Evolutionary conservation across 2,329 filamentous ascomycete species (phyloP).

Genomic region (Truncatella angustata): DNA sequence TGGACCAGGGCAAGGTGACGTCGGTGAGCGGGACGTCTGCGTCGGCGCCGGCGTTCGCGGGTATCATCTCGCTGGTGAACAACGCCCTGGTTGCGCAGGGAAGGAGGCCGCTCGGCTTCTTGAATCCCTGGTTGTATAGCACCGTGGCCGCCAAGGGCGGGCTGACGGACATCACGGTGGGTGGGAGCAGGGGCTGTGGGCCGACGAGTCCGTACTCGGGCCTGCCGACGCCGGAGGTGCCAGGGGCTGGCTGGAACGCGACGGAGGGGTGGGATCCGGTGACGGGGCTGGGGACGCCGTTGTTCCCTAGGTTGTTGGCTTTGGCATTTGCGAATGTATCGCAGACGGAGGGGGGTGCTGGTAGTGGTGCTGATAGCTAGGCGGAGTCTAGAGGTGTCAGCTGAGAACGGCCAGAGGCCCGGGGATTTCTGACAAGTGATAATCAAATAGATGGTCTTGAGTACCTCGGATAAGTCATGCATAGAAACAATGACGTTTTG

Average conservation of each 20-base stretch:
- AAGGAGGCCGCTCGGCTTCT: conserved; percentile 52
- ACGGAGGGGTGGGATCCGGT: conserved; percentile 45
- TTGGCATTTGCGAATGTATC: background rate
- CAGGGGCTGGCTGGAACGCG: conserved; percentile 38
- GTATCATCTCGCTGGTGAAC: conserved; percentile 64
- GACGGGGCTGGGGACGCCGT: conserved; percentile 43
- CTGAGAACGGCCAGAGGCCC: background rate
- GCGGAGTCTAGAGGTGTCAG: background rate
- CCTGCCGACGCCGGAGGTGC: conserved; percentile 24
- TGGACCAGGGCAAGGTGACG: conserved; percentile 26
- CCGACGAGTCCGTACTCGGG: conserved; percentile 24
- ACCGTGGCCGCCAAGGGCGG: conserved; percentile 22
- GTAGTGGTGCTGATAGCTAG: too few relatives aligned
- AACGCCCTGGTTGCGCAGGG: conserved; percentile 57
- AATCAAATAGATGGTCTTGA: background rate
- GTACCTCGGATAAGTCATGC: too few relatives aligned
- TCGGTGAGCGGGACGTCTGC: conserved; percentile 45
- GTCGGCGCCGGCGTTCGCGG: conserved; percentile 60
- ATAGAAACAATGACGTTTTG: too few relatives aligned
- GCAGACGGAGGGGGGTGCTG: background rate
- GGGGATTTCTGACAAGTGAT: background rate
- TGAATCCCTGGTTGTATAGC: conserved; percentile 61
- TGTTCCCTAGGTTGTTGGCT: conserved; percentile 34
- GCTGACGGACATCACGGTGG: conserved; percentile 36
- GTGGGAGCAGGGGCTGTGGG: conserved; percentile 32